Evolutionary conservation across 1,284 basidiomycete genomes (phyloP).

Genomic region (Papiliotrema terrestris): DNA sequence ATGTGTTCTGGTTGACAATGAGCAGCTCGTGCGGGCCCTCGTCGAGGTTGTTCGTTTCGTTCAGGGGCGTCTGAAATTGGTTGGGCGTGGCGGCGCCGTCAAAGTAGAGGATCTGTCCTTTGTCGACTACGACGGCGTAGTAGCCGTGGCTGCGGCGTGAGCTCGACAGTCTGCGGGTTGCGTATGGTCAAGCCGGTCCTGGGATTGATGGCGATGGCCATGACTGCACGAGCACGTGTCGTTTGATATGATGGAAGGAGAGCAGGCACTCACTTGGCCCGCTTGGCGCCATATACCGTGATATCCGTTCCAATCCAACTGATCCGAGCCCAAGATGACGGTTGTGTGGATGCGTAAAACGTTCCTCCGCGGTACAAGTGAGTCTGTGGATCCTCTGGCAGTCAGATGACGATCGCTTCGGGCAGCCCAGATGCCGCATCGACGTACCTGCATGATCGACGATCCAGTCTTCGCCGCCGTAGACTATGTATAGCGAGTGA

Average conservation of each 20-base stretch:
- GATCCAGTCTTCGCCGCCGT: conserved; percentile 12
- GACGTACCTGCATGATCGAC: conserved; percentile 9
- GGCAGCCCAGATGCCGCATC: neutral
- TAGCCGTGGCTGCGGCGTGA: conserved; percentile 9
- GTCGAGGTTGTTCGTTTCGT: conserved; percentile 4
- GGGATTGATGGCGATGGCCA: too few species aligned
- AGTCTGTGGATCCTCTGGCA: conserved; percentile 7
- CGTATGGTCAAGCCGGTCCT: too few species aligned
- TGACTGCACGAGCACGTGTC: too few species aligned
- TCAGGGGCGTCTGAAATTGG: conserved; percentile 8
- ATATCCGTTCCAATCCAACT: conserved; percentile 16
- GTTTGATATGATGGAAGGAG: too few species aligned
- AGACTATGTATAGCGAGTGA: conserved; percentile 5
- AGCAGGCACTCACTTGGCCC: conserved; percentile 9
- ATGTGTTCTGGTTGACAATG: conserved; percentile 7
- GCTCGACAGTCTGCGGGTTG: too few species aligned
- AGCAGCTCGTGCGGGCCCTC: conserved; percentile 12
- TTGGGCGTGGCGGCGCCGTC: conserved; percentile 2
- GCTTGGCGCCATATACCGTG: conserved; percentile 11
- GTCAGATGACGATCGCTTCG: neutral
- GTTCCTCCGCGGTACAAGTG: conserved; percentile 7
- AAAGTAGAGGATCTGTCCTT: conserved; percentile 6
- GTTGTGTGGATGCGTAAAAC: conserved; percentile 9
- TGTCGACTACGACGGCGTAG: conserved; percentile 13
- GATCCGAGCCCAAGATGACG: conserved; percentile 8